phyloP scores from a whole-genome alignment of 306 rosid genomes.

The Fragaria vesca region DNA sequence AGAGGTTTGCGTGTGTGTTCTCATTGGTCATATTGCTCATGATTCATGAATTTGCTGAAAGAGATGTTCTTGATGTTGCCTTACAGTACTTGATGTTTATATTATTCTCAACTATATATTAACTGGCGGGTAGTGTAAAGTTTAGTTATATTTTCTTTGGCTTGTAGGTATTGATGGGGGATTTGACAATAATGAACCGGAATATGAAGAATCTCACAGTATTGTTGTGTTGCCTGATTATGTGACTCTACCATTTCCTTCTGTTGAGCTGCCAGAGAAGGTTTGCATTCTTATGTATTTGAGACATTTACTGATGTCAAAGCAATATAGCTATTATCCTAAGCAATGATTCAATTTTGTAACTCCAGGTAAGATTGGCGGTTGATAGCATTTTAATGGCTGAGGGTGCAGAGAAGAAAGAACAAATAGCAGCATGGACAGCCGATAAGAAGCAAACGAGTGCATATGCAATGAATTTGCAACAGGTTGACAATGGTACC shows the following conservation, averaged over 20 bases:
- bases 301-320: not conserved
- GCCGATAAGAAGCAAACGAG: slow-evolving; percentile 71
- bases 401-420: slow-evolving; percentile 86
- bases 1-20: too few species aligned
- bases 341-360: slow-evolving; percentile 17
- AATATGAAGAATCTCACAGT: slow-evolving; percentile 66
- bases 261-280: slow-evolving; percentile 98
- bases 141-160: slow-evolving; percentile 9
- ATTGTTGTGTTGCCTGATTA: slow-evolving; percentile 74
- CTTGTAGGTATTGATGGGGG: slow-evolving; percentile 88
- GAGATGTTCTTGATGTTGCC: slow-evolving; percentile 8
- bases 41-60: slow-evolving; percentile 14
- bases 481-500: slow-evolving; percentile 77
- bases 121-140: not conserved
- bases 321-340: not conserved
- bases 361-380: slow-evolving; percentile 82
- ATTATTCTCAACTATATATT: not conserved
- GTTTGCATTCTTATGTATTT: slow-evolving; percentile 28
- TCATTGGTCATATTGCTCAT: not conserved
- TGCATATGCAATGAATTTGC: slow-evolving; percentile 64
- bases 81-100: not conserved
- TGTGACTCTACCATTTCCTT: slow-evolving; percentile 85
- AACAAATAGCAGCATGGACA: slow-evolving; percentile 91
- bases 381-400: slow-evolving; percentile 75
- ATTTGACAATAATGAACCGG: slow-evolving; percentile 74